These are phyloP conservation scores for Penstemon newberryi DNA, from an alignment of 257 asterid species.

Conservation along the genomic window DNA sequence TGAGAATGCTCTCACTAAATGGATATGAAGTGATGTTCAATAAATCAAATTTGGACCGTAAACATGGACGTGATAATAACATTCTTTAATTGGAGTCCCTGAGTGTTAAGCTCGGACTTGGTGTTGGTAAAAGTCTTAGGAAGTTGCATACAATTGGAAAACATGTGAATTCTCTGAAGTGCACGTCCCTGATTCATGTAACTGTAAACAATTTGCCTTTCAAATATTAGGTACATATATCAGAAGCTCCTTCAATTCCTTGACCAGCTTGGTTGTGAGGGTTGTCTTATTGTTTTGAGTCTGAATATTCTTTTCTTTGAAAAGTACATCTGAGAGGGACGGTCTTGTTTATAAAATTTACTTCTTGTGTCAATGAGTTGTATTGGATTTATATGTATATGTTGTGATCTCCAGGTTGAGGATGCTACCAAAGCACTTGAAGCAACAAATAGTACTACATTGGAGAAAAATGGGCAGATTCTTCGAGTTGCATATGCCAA, in stretches of 20 bases:
- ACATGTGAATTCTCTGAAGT: background rate
- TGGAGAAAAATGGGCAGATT: conserved; percentile 97
- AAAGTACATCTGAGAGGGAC: background rate
- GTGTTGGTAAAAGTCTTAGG: background rate
- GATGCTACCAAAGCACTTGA: conserved; percentile 95
- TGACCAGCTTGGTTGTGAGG: conserved; percentile 13
- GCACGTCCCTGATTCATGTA: background rate
- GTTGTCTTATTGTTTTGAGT: background rate
- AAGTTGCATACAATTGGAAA: background rate
- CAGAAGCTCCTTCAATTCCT: background rate
- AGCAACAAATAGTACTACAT: conserved; percentile 84
- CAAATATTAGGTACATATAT: background rate
- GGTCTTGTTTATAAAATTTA: background rate
- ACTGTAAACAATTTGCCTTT: background rate
- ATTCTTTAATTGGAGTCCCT: background rate
- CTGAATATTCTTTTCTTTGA: background rate
- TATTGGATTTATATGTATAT: conserved; percentile 23
- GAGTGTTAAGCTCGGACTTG: conserved; percentile 1
- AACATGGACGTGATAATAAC: background rate
- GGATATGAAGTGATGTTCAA: background rate
- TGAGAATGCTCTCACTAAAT: background rate
- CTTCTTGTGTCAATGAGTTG: conserved; percentile 5
- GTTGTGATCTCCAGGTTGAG: conserved; percentile 59
- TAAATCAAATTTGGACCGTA: background rate
- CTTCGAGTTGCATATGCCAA: conserved; percentile 99